These are phyloP conservation scores for Yamadazyma atlantica DNA, from an alignment of 1,139 yeast genomes.

Conservation along the genomic window DNA sequence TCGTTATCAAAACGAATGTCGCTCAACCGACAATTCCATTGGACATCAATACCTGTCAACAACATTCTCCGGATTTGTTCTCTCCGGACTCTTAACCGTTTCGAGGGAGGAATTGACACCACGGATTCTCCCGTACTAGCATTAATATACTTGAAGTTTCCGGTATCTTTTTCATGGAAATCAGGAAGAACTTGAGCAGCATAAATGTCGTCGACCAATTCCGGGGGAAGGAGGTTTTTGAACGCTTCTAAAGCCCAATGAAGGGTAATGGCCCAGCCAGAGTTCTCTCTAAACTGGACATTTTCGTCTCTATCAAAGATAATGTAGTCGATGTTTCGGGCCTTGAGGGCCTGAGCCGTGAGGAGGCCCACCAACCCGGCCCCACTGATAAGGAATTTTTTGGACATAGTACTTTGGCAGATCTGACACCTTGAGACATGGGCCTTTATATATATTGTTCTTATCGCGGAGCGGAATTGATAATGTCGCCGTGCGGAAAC, in stretches of 20 bases:
- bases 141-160: conserved; percentile 26
- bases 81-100: conserved; percentile 24
- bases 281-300: conserved; percentile 19
- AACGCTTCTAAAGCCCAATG: conserved; percentile 27
- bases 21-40: conserved; percentile 22
- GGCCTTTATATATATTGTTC: too few relatives aligned
- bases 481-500: too few relatives aligned
- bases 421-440: too few relatives aligned
- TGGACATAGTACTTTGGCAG: conserved; percentile 1
- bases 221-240: conserved; percentile 19
- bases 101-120: conserved; percentile 26
- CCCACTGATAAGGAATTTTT: conserved; percentile 17
- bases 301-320: conserved; percentile 25
- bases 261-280: conserved; percentile 30
- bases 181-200: conserved; percentile 24
- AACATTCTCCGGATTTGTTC: conserved; percentile 24
- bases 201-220: conserved; percentile 17
- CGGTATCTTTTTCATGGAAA: conserved; percentile 23
- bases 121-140: conserved; percentile 23
- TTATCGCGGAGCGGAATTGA: too few relatives aligned
- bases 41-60: conserved; percentile 21
- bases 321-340: conserved; percentile 18
- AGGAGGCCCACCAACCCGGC: conserved; percentile 26
- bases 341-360: conserved; percentile 23
- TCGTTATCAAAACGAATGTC: conserved; percentile 10